These are phyloP conservation scores for Phaffomyces opuntiae DNA, from an alignment of 805 yeast genomes.

Conservation along the genomic window DNA sequence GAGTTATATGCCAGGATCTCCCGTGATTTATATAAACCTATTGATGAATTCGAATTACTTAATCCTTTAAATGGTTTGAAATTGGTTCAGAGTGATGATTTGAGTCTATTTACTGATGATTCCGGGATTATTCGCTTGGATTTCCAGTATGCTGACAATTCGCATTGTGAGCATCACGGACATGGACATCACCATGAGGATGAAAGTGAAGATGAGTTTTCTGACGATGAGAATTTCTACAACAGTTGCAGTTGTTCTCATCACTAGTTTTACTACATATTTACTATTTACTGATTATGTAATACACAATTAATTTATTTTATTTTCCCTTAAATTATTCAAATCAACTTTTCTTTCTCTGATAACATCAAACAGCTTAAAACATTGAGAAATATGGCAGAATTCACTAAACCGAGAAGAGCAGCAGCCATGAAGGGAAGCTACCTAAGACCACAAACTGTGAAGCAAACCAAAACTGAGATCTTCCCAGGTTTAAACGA, in stretches of 20 bases:
- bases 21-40: constrained; percentile 13
- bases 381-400: neutral
- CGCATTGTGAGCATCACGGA: constrained; percentile 6
- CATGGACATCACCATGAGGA: constrained; percentile 10
- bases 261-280: constrained; percentile 4
- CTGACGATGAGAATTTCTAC: constrained; percentile 22
- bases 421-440: neutral
- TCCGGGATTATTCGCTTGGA: constrained; percentile 13
- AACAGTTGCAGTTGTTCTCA: constrained; percentile 21
- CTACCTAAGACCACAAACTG: constrained; percentile 8
- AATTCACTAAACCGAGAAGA: neutral
- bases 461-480: constrained; percentile 26
- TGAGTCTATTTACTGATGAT: constrained; percentile 8
- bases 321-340: neutral
- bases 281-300: neutral
- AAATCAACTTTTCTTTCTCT: neutral
- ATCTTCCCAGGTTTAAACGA: constrained; percentile 85
- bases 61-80: constrained; percentile 15
- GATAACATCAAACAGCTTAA: too few species aligned
- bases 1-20: constrained; percentile 18
- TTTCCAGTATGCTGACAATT: constrained; percentile 12
- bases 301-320: too few species aligned
- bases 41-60: constrained; percentile 13
- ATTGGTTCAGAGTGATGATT: constrained; percentile 12
- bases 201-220: constrained; percentile 15